Conservation (phyloP, 2,329 filamentous ascomycete species). For the Xylariaceae sp. region DNA sequence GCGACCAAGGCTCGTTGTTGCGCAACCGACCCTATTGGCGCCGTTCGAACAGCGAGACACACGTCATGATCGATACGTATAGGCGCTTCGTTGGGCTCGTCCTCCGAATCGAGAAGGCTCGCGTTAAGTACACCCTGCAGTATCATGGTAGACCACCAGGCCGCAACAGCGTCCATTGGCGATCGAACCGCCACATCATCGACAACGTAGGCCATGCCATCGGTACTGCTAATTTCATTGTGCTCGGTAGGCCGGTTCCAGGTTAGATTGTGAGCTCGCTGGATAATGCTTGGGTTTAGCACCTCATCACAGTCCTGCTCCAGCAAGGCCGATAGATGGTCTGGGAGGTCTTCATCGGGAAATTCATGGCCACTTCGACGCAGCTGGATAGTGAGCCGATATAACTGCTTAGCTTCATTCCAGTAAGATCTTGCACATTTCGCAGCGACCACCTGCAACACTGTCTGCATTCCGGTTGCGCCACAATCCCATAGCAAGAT, state of each 20-base stretch:
- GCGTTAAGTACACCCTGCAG: constrained; percentile 64
- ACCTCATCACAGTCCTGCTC: constrained; percentile 78
- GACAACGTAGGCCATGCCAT: constrained; percentile 75
- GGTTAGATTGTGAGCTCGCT: constrained; percentile 82
- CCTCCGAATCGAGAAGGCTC: constrained; percentile 52
- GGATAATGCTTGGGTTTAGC: constrained; percentile 68
- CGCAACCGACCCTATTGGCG: constrained; percentile 72
- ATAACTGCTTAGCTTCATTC: constrained; percentile 69
- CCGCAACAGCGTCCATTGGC: constrained; percentile 81
- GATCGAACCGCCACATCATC: constrained; percentile 81
- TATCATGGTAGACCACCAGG: constrained; percentile 78
- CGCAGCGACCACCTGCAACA: constrained; percentile 61
- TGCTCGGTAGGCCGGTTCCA: constrained; percentile 76
- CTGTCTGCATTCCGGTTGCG: constrained; percentile 58
- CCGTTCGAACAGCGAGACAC: constrained; percentile 62
- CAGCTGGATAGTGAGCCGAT: constrained; percentile 43
- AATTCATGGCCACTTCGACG: constrained; percentile 38
- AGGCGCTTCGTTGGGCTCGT: constrained; percentile 38
- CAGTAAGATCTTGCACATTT: constrained; percentile 72
- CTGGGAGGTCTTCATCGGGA: constrained; percentile 63
- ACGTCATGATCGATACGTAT: constrained; percentile 43
- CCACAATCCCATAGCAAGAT: constrained; percentile 76
- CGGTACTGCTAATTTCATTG: constrained; percentile 56
- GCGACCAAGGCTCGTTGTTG: constrained; percentile 55
- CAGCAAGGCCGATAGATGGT: constrained; percentile 69